Evolutionary conservation across 2,329 filamentous ascomycete genomes (phyloP).

Genomic region (Knoxdaviesia capensis): DNA sequence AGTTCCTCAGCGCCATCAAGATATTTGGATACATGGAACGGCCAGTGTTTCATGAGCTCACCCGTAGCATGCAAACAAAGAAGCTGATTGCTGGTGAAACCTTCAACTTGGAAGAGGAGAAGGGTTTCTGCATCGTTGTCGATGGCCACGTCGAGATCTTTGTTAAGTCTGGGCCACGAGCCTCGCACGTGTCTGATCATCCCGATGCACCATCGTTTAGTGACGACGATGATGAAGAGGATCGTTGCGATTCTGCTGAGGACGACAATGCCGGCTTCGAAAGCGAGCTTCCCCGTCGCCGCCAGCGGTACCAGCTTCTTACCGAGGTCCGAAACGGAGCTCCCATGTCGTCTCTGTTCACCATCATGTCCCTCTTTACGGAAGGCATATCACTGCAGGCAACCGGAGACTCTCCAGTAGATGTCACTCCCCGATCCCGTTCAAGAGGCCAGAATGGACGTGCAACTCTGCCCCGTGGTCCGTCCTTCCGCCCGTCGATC

Average conservation of each 20-base stretch:
- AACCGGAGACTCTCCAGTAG: background rate
- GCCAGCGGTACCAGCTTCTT: slow-evolving; percentile 80
- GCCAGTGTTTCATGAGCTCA: slow-evolving; percentile 93
- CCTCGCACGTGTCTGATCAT: slow-evolving; percentile 14
- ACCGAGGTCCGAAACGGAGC: slow-evolving; percentile 97
- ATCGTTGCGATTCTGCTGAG: slow-evolving; percentile 32
- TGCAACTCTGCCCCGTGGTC: no score
- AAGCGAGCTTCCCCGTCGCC: slow-evolving; percentile 8
- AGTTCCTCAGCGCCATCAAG: slow-evolving; percentile 96
- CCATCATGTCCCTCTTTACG: slow-evolving; percentile 89
- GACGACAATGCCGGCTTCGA: slow-evolving; percentile 38
- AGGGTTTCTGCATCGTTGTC: slow-evolving; percentile 93
- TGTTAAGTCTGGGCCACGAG: slow-evolving; percentile 59
- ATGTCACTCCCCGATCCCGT: background rate
- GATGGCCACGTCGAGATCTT: slow-evolving; percentile 95
- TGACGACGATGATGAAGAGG: slow-evolving; percentile 1
- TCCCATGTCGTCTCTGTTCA: slow-evolving; percentile 96
- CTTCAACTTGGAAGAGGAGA: slow-evolving; percentile 85
- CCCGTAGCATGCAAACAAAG: slow-evolving; percentile 91
- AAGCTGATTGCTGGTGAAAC: slow-evolving; percentile 95
- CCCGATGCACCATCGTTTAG: no score
- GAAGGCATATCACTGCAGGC: slow-evolving; percentile 44
- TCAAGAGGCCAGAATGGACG: background rate
- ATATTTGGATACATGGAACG: slow-evolving; percentile 95
- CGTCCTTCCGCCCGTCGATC: no score